Evolutionary conservation across 208 protist genomes (phyloP), one percentile per base, ranked within the genome.

Genomic region (Chromosphaera perkinsii): DNA sequence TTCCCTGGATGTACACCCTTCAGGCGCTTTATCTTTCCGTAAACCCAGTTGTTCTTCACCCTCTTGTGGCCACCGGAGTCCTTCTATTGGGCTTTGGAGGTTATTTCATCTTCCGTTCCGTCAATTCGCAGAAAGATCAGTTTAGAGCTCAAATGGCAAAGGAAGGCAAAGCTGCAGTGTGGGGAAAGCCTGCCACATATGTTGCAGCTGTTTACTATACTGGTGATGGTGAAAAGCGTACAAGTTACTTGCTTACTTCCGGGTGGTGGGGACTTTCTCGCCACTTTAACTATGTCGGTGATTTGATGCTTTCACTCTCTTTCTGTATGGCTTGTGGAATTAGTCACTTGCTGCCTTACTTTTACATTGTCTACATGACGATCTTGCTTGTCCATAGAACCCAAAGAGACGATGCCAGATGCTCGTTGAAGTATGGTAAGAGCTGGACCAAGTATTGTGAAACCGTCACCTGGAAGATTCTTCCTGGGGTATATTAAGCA

Each of bases 231-330:
- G 49, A 36, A 7, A 63, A 20, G 5, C 27, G 57, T 5, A 12
- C 20, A 9, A 63, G 40, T n/a, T 42, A 35, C n/a, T n/a, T 60
- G 24, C 77, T 97, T 54, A 83, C 88, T 32, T 93, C 87, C 7
- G 92, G 94, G 63, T 96, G 81, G 66, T 97, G 94, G 93, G 93
- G 92, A 49, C 66, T 94, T n/a, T 90, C 90, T 65, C 84, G 92
- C 26, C 91, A 97, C 79, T 85, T 92, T 14, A 97, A 97, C 51
- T 95, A 97, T 86, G 89, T 88, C 4, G 80, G 80, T 42, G 91
- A 97, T 73, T 62, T 95, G 24, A 72, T 85, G 40, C 92, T 95
- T 88, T 82, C 91, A 14, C 66, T 95, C 17, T 75, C 85, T 40
- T 95, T 91, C 91, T 90, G 91, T 49, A 59, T 86, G 40, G 63